A percentile compares a stretch with the other conserved stretches of the same genome.
phyloP scores from a whole-genome alignment of 1,284 basidiomycete species.

The Psilocybe mexicana region DNA sequence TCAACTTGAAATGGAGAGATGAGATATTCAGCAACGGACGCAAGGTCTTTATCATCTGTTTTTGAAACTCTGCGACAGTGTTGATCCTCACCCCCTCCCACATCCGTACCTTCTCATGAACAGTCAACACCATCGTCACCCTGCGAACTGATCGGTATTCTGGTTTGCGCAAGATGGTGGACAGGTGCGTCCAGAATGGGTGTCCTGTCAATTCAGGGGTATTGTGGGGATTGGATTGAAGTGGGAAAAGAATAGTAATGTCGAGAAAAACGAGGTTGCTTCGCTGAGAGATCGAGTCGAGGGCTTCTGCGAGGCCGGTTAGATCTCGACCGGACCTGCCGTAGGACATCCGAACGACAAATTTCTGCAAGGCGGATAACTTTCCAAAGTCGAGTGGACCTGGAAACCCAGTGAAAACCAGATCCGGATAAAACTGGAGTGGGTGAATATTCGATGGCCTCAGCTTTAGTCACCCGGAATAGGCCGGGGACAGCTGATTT shows the following conservation, averaged over 20 bases:
- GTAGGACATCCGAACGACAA: slow-evolving; percentile 20
- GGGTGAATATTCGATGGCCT: too few relatives aligned
- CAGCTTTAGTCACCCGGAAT: too few relatives aligned
- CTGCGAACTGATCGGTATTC: slow-evolving; percentile 15
- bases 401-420: background rate
- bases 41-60: slow-evolving; percentile 12
- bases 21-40: slow-evolving; percentile 13
- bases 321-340: slow-evolving; percentile 19
- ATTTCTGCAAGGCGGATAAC: slow-evolving; percentile 13
- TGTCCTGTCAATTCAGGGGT: slow-evolving; percentile 9
- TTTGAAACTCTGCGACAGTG: slow-evolving; percentile 13
- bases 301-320: slow-evolving; percentile 14
- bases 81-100: slow-evolving; percentile 12
- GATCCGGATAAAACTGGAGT: too few relatives aligned
- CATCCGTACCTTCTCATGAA: slow-evolving; percentile 11
- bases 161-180: slow-evolving; percentile 1
- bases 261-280: slow-evolving; percentile 12
- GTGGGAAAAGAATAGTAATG: slow-evolving; percentile 16
- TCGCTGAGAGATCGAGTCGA: slow-evolving; percentile 9
- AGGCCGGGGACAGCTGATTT: too few relatives aligned
- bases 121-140: slow-evolving; percentile 17
- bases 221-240: slow-evolving; percentile 8
- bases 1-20: slow-evolving; percentile 18
- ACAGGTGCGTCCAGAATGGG: slow-evolving; percentile 15
- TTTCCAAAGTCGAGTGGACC: slow-evolving; percentile 16